These are phyloP conservation scores for Trichoderma sp. DNA, from an alignment of 2,329 filamentous ascomycete genomes.

Conservation along the genomic window DNA sequence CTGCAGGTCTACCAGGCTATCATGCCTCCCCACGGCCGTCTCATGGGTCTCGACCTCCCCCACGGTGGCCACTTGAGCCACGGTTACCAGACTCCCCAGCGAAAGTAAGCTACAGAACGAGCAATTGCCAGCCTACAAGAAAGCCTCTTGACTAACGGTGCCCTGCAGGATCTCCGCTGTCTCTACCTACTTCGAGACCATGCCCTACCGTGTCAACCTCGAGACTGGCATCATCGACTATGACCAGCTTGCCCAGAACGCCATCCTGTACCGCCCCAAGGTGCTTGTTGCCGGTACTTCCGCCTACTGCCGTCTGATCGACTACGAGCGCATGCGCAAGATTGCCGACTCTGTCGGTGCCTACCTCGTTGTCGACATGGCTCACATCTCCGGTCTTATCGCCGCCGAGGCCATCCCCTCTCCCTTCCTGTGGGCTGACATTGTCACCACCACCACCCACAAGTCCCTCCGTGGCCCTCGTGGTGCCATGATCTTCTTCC, in stretches of 20 bases:
- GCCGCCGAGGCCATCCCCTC: conserved; percentile 90
- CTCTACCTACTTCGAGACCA: conserved; percentile 98
- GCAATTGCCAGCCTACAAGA: not conserved
- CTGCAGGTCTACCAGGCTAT: conserved; percentile 97
- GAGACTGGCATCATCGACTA: conserved; percentile 97
- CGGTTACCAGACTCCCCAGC: conserved; percentile 93
- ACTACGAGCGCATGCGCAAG: conserved; percentile 94
- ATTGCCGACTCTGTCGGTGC: conserved; percentile 91
- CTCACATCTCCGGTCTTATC: conserved; percentile 95
- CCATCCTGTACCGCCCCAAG: conserved; percentile 90
- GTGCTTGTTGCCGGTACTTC: conserved; percentile 94
- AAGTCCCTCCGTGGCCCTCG: conserved; percentile 97
- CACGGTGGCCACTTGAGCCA: conserved; percentile 94
- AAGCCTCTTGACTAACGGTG: not conserved
- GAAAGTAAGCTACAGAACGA: conserved; percentile 62
- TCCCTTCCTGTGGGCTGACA: conserved; percentile 88
- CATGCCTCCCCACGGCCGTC: conserved; percentile 89
- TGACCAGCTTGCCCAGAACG: conserved; percentile 85
- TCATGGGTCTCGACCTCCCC: conserved; percentile 95
- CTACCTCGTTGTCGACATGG: conserved; percentile 97
- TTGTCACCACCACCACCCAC: conserved; percentile 98
- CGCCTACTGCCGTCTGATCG: conserved; percentile 96
- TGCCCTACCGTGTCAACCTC: conserved; percentile 89
- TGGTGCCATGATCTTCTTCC: conserved; percentile 99
- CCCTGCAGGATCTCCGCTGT: conserved; percentile 79